Base-by-base conservation (phyloP, 106 monocot species). In the Acanthochlamys bracteata region DNA sequence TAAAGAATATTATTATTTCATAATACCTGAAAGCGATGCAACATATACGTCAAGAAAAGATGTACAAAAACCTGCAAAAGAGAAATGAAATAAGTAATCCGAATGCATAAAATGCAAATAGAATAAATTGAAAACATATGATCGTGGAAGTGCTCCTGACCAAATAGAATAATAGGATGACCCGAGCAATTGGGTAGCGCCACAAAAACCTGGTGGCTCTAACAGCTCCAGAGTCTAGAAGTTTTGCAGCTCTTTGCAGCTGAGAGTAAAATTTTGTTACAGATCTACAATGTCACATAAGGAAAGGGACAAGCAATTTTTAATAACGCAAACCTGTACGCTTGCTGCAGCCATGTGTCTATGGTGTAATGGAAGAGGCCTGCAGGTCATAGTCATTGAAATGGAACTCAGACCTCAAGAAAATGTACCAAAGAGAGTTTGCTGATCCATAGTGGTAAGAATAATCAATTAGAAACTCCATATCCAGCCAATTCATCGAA, bases 161-260 rank as follows among this genome's bases (percentile, higher is more conserved):
- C 85, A 98, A 84, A 72, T 98, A 98, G 69, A 91, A 91, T 20
- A 98, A 82, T 41, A 98, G 59, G 45, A 83, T 74, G 14, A 98
- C 61, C 61, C 96, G 74, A 67, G 96, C 96, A 57, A 85, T 73
- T 19, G 96, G 96, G 72, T 90, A 85, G 33, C 88, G 82, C 96
- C 96, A 91, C 12, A 98, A 68, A 79, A 91, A 98, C 81, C 85
- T 73, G 56, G 96, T 98, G 39, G 96, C 96, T 55, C 88, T 82
- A 53, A 98, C 88, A 61, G 96, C 96, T 70, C 96, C 96, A 4
- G 90, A 70, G 69, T 98, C 96, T 69, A 98, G 66, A 64, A 98
- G 55, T 71, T 91, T 98, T 20, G 84, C 96, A 70, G 96, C 96
- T 64, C 58, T 91, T 81, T 90, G 82, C 59, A 98, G 78, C 96